A percentile compares a stretch with the other conserved stretches of the same genome.
phyloP scores from a whole-genome alignment of 768 basidiomycete genomes.

The Tulasnella sp. region DNA sequence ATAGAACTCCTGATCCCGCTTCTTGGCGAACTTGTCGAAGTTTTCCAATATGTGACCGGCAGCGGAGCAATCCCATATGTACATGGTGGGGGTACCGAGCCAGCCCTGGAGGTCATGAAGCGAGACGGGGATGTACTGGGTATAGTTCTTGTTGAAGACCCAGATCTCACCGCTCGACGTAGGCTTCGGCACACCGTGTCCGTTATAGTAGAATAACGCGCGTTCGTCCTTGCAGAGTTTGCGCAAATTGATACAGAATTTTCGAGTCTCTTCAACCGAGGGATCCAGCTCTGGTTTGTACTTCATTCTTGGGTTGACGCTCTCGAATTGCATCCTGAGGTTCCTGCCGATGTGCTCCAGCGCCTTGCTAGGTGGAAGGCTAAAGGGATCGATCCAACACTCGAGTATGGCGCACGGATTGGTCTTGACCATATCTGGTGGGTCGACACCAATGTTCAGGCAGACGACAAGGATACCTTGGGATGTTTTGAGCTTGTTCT shows the following conservation, averaged over 20 bases:
- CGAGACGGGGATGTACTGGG: conserved; percentile 96
- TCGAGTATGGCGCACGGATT: conserved; percentile 90
- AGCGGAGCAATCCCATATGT: conserved; percentile 99
- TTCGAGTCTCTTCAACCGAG: conserved; percentile 83
- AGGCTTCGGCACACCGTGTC: conserved; percentile 95
- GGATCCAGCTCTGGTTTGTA: conserved; percentile 96
- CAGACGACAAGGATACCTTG: conserved; percentile 85
- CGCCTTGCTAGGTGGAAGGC: conserved; percentile 85
- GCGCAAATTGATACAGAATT: conserved; percentile 72
- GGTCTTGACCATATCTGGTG: conserved; percentile 95
- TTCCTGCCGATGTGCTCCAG: conserved; percentile 89
- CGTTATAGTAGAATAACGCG: conserved; percentile 94
- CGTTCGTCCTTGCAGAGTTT: conserved; percentile 90
- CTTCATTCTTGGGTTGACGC: conserved; percentile 82
- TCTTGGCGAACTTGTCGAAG: conserved; percentile 70
- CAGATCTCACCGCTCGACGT: conserved; percentile 93
- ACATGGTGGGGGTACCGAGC: conserved; percentile 91
- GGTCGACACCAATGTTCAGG: conserved; percentile 94
- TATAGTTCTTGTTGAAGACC: conserved; percentile 97
- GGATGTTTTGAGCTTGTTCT: conserved; percentile 75
- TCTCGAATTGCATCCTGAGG: conserved; percentile 91
- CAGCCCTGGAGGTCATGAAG: conserved; percentile 87
- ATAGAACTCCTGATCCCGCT: conserved; percentile 57
- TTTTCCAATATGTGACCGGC: conserved; percentile 88
- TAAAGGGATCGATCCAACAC: conserved; percentile 95